Evolutionary conservation across 2,329 filamentous ascomycete species (phyloP), one percentile per base, ranked within the genome.

Genomic region (Cladosporium colombiae): DNA sequence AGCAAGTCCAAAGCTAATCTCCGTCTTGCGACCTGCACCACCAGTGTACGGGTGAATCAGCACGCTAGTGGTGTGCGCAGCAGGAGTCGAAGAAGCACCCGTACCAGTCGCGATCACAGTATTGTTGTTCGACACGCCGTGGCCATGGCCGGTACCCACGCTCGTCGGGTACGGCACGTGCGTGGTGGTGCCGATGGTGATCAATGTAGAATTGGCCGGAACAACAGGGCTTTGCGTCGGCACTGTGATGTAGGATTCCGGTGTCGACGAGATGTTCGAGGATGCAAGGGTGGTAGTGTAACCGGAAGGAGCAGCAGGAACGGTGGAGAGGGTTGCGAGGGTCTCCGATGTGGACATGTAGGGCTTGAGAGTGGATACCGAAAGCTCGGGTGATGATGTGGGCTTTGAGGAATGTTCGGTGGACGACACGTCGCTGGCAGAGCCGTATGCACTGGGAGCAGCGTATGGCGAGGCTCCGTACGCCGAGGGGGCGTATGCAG

Each of bases 31-130:
- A 35, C 29, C 62, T 65, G 62, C 53, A 27, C 62, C 53, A 27
- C 62, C 62, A 50, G 62, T 65, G 62, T 65, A 65, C 16, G 53
- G 53, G 33, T 37, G 53, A 21, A 25, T 33, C 25, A 37, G 25
- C 35, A n/a, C 23, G n/a, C 25, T 59, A 18, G 62, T 52, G 1
- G 62, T 52, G 2, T 50, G 31, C 16, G 27, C 33, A 27, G 23
- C 33, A 27, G 23, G 23, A 5, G n/a, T 21, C 50, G 50, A 10
- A 18, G 27, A 10, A 18, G 27, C 33, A 7, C 53, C 62, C 7
- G 62, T 65, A 1, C 40, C 53, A 14, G 37, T 65, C 29, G 62
- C 52, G 14, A 44, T 18, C 2, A 33, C 52, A n/a, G 62, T 59
- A 27, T 11, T 65, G 37, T 11, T 65, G 53, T 58, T 58, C 7